Conservation (phyloP, 305 asterid genomes). For the Solanum hybrid region DNA sequence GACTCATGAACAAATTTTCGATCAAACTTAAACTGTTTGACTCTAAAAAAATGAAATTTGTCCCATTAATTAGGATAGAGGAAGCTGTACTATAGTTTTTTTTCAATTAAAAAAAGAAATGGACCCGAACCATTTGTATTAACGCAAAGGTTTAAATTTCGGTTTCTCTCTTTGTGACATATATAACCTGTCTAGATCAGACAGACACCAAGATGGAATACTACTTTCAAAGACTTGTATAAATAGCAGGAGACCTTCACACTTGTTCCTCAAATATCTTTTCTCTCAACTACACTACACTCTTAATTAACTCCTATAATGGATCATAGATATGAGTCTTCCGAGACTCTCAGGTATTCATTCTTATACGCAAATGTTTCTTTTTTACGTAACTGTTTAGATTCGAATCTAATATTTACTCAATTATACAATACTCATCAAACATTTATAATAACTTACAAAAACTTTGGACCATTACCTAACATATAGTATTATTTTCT, state of each 20-base stretch:
- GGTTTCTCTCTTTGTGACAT: background rate
- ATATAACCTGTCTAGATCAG: background rate
- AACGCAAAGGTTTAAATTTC: background rate
- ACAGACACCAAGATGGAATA: background rate
- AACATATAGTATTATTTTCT: background rate
- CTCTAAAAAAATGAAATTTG: no score
- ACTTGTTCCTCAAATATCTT: slow-evolving; percentile 20
- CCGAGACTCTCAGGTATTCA: slow-evolving; percentile 42
- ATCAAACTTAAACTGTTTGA: no score
- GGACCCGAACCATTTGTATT: background rate
- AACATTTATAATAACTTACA: background rate
- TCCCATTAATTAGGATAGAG: no score
- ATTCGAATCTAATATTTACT: background rate
- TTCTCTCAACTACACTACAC: background rate
- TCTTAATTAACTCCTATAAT: background rate
- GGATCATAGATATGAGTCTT: slow-evolving; percentile 54
- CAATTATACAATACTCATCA: background rate
- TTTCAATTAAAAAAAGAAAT: background rate
- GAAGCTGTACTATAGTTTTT: no score
- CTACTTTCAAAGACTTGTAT: slow-evolving; percentile 7
- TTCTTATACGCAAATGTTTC: background rate
- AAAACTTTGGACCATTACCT: background rate
- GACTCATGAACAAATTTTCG: no score
- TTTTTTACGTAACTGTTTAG: no score
- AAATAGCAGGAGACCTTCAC: slow-evolving; percentile 31